A percentile compares a stretch with the other conserved stretches of the same genome.
phyloP scores from a whole-genome alignment of 805 yeast genomes.

The Barnettozyma sp. region DNA sequence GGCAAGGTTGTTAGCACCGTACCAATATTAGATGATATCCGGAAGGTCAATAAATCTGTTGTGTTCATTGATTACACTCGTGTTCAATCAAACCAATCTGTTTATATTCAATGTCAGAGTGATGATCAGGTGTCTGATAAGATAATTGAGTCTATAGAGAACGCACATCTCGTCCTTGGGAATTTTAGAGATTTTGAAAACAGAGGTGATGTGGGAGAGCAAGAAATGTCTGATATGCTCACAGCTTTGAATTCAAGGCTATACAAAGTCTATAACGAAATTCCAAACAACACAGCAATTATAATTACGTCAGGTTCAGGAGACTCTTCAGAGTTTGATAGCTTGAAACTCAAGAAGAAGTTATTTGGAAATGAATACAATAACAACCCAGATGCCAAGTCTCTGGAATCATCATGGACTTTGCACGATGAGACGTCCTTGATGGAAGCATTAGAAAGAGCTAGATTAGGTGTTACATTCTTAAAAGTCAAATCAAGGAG shows the following conservation, averaged over 20 bases:
- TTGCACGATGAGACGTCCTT: conserved; percentile 41
- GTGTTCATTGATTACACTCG: conserved; percentile 29
- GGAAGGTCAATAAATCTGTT: conserved; percentile 25
- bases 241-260: conserved; percentile 40
- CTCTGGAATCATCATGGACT: conserved; percentile 45
- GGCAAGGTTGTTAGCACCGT: conserved; percentile 47
- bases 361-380: conserved; percentile 38
- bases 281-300: conserved; percentile 56
- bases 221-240: conserved; percentile 6
- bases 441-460: conserved; percentile 38
- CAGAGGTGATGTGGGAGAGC: conserved; percentile 13
- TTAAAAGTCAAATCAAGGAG: conserved; percentile 40
- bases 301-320: conserved; percentile 60
- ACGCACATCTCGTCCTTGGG: conserved; percentile 41
- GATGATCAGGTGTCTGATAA: conserved; percentile 55
- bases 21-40: conserved; percentile 35
- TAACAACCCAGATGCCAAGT: conserved; percentile 23
- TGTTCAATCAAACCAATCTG: conserved; percentile 21
- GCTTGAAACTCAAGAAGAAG: conserved; percentile 38
- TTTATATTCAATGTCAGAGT: conserved; percentile 37
- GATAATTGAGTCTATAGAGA: conserved; percentile 21
- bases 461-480: conserved; percentile 56
- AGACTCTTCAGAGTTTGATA: conserved; percentile 41
- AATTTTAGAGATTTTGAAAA: conserved; percentile 46
- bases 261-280: conserved; percentile 36